Percentiles rank a stretch among this genome's conserved stretches.
Evolutionary conservation across 495 filamentous ascomycete genomes (phyloP).

Genomic region (Hypomontagnella monticulosa): DNA sequence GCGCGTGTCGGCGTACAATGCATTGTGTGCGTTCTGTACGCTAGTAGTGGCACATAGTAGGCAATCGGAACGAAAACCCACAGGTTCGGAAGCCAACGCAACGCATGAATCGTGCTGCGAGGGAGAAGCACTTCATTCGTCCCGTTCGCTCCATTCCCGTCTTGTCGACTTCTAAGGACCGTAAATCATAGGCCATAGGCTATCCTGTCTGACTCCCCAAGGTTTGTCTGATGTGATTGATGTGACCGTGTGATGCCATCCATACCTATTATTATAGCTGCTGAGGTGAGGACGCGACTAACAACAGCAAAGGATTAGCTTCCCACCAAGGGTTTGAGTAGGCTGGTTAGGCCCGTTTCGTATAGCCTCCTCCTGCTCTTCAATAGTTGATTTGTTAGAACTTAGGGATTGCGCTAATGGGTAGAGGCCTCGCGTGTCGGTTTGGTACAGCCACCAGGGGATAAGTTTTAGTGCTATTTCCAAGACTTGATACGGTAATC

Average conservation of each 20-base stretch:
- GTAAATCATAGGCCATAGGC: no score
- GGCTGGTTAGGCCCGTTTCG: constrained; percentile 11
- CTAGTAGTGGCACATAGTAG: not conserved
- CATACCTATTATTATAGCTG: constrained; percentile 13
- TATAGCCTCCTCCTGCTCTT: constrained; percentile 19
- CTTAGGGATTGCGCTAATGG: not conserved
- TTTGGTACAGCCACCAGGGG: constrained; percentile 22
- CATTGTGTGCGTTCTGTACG: constrained; percentile 18
- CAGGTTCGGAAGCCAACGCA: constrained; percentile 3
- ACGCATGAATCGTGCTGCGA: constrained; percentile 12
- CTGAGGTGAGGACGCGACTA: constrained; percentile 23
- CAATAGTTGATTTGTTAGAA: not conserved
- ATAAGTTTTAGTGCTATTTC: constrained; percentile 1
- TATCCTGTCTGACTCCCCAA: no score
- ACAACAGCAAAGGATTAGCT: constrained; percentile 1
- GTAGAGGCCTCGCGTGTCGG: not conserved
- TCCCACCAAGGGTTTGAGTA: not conserved
- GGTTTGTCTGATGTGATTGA: no score
- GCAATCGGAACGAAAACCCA: not conserved
- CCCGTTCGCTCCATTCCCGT: constrained; percentile 3
- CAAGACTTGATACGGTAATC: constrained; percentile 6
- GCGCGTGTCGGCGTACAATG: constrained; percentile 25
- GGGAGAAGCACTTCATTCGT: not conserved
- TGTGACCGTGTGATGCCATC: not conserved
- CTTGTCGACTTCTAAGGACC: not conserved